A percentile compares a stretch with the other conserved stretches of the same genome.
phyloP scores from a whole-genome alignment of 495 filamentous ascomycete species.

The Podospora pseudopauciseta region DNA sequence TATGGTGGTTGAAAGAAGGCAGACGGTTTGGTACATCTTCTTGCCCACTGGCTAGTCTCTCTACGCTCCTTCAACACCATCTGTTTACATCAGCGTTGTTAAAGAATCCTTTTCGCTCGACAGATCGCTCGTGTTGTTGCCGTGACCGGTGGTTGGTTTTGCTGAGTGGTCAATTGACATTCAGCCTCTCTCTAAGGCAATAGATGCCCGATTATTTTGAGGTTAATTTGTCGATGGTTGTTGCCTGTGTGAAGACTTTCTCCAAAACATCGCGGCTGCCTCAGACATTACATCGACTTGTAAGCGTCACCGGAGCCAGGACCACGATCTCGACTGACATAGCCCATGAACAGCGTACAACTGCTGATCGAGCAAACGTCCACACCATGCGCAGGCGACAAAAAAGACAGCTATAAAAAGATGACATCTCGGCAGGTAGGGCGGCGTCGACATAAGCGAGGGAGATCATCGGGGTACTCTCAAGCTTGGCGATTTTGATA shows the following conservation, averaged over 20 bases:
- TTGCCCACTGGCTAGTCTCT: no score
- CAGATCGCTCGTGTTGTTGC: neutral
- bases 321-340: no score
- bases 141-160: neutral
- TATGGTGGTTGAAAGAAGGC: no score
- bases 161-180: neutral
- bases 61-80: no score
- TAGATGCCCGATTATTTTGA: no score
- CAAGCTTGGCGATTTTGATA: neutral
- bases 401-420: neutral
- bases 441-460: neutral
- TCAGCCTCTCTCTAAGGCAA: neutral
- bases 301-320: neutral
- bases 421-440: neutral
- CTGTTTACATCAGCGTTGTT: no score
- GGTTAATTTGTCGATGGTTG: no score
- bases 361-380: neutral
- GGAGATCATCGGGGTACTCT: neutral
- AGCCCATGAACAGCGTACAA: neutral
- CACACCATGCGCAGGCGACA: no score
- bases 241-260: neutral
- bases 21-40: no score
- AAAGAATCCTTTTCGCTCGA: no score
- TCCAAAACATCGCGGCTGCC: neutral
- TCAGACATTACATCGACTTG: neutral